Evolutionary conservation across 2,329 filamentous ascomycete species (phyloP).

Genomic region (Domatiomyces catenatus): DNA sequence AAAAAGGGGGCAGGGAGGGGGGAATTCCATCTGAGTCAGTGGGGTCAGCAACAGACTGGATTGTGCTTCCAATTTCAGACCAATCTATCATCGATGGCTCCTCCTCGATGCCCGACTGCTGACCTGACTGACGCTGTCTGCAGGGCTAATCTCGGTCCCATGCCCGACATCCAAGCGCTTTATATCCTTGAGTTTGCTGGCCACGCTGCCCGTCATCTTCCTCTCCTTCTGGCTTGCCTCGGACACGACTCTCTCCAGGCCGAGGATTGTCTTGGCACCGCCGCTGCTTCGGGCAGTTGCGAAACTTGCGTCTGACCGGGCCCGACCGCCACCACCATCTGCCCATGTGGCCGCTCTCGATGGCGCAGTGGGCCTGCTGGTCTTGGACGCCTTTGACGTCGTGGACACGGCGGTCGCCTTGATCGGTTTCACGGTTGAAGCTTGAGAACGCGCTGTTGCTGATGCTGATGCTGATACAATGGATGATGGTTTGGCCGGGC

Average conservation of each 20-base stretch:
- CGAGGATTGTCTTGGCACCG: not conserved
- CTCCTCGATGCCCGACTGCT: constrained; percentile 5
- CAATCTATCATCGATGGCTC: not conserved
- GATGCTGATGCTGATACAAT: not conserved
- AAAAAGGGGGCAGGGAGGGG: too few relatives aligned
- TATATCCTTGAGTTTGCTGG: constrained; percentile 14
- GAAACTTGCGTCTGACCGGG: constrained; percentile 3
- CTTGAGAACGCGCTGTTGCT: not conserved
- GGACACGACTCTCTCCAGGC: not conserved
- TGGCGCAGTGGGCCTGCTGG: constrained; percentile 11
- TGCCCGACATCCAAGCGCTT: constrained; percentile 9
- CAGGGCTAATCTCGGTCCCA: constrained; percentile 12
- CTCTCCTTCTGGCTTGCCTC: not conserved
- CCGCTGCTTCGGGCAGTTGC: constrained; percentile 6
- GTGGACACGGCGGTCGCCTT: not conserved
- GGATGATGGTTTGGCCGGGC: constrained; percentile 1
- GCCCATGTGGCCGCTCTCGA: constrained; percentile 15
- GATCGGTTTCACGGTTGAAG: constrained; percentile 1
- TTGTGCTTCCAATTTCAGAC: not conserved
- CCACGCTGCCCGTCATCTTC: constrained; percentile 6
- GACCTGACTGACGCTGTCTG: constrained; percentile 17
- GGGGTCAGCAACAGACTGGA: too few relatives aligned
- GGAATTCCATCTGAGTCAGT: too few relatives aligned
- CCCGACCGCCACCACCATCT: constrained; percentile 3
- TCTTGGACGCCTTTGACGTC: not conserved